Evolutionary conservation across 306 rosid genomes (phyloP).

Genomic region (Acacia confusa): DNA sequence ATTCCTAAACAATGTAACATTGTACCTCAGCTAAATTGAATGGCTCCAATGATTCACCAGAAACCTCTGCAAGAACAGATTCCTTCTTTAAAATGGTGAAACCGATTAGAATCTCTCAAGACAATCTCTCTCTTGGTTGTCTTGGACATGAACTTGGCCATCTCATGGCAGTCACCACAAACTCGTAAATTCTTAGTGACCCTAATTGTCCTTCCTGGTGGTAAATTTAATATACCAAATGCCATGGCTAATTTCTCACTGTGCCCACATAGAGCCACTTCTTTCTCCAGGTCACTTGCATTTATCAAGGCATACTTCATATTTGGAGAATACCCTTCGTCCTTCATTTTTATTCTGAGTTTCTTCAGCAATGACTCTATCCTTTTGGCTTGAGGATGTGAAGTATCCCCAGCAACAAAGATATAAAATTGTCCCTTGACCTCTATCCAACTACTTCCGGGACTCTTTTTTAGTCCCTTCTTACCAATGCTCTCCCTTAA

Average conservation of each 20-base stretch:
- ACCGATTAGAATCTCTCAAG: slow-evolving; percentile 70
- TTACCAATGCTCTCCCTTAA: slow-evolving; percentile 54
- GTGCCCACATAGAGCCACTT: slow-evolving; percentile 71
- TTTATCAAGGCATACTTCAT: slow-evolving; percentile 59
- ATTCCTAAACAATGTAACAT: background rate
- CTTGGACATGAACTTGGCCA: slow-evolving; percentile 69
- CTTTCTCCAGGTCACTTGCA: slow-evolving; percentile 63
- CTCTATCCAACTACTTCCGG: slow-evolving; percentile 74
- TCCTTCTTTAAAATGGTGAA: slow-evolving; percentile 73
- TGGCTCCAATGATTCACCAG: slow-evolving; percentile 49
- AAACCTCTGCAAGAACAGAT: slow-evolving; percentile 68
- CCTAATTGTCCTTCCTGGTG: slow-evolving; percentile 56
- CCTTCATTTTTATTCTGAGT: slow-evolving; percentile 56
- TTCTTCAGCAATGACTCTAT: slow-evolving; percentile 46
- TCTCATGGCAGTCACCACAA: slow-evolving; percentile 84
- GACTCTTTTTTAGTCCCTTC: slow-evolving; percentile 53
- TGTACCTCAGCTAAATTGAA: background rate
- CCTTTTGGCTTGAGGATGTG: slow-evolving; percentile 61
- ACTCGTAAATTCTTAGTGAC: slow-evolving; percentile 69
- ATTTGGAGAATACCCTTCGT: slow-evolving; percentile 58
- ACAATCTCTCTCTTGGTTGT: slow-evolving; percentile 53
- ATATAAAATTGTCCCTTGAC: slow-evolving; percentile 50
- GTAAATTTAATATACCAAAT: slow-evolving; percentile 62
- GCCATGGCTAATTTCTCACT: slow-evolving; percentile 76
- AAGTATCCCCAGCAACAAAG: slow-evolving; percentile 58